phyloP scores from a whole-genome alignment of 163 green algal genomes.

The Scenedesmus sp. region DNA sequence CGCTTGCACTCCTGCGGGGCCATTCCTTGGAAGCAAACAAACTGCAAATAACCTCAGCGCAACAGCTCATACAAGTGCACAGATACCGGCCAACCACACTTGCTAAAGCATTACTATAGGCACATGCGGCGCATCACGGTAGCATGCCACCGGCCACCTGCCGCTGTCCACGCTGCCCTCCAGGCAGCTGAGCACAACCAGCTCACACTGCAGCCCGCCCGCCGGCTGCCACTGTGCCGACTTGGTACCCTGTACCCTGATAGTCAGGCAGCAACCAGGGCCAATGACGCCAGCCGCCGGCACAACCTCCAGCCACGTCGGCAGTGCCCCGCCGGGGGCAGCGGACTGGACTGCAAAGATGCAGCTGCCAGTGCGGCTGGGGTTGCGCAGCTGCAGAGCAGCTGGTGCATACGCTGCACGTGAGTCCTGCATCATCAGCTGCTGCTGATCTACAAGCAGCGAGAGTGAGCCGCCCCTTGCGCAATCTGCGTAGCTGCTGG shows the following conservation, averaged over 20 bases:
- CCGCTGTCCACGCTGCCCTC: slow-evolving; percentile 23
- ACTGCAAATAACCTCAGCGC: too few species aligned
- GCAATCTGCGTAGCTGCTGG: slow-evolving; percentile 3
- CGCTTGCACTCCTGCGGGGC: too few species aligned
- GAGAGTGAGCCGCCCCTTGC: neutral
- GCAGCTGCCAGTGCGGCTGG: slow-evolving; percentile 9
- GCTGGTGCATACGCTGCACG: neutral
- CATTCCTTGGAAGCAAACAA: too few species aligned
- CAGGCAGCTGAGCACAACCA: slow-evolving; percentile 26
- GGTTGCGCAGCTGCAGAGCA: slow-evolving; percentile 22
- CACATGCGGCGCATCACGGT: neutral
- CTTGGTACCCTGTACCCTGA: slow-evolving; percentile 30
- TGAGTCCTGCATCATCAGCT: slow-evolving; percentile 4
- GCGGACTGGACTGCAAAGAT: neutral
- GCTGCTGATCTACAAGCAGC: neutral
- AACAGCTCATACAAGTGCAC: neutral
- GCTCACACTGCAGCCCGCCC: neutral
- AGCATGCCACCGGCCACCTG: neutral
- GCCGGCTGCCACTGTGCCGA: neutral
- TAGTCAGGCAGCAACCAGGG: neutral
- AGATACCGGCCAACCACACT: neutral
- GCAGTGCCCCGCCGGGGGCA: neutral
- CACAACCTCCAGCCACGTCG: slow-evolving; percentile 38
- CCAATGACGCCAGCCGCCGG: slow-evolving; percentile 15
- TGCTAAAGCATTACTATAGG: neutral